Evolutionary conservation across 768 basidiomycete species (phyloP).

Genomic region (Russula brevipes): DNA sequence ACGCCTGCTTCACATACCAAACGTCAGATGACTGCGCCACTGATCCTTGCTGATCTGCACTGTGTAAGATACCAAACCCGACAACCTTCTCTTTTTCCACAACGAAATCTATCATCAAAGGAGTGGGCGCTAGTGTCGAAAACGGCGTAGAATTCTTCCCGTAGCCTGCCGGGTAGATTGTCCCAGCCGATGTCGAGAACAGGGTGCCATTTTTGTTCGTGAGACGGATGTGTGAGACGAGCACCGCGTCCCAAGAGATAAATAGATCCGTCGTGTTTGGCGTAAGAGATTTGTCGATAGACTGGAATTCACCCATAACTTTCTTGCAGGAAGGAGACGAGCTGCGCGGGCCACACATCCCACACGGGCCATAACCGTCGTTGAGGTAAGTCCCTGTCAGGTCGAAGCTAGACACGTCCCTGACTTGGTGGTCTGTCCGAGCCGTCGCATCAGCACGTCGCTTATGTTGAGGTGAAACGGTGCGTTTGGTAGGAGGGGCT

Average conservation of each 20-base stretch:
- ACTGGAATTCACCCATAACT: slow-evolving; percentile 7
- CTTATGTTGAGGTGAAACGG: neutral
- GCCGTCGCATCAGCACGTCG: too few species aligned
- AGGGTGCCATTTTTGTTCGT: neutral
- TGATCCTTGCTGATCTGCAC: neutral
- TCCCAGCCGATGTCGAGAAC: neutral
- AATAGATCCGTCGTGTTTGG: slow-evolving; percentile 9
- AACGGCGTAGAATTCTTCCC: slow-evolving; percentile 14
- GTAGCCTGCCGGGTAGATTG: slow-evolving; percentile 15
- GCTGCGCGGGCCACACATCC: slow-evolving; percentile 7
- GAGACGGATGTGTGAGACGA: neutral
- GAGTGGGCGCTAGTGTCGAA: neutral
- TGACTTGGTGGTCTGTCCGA: too few species aligned
- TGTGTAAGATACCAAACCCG: slow-evolving; percentile 4
- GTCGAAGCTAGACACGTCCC: neutral
- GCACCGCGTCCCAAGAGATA: neutral
- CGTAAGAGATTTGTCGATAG: neutral
- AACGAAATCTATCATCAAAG: neutral
- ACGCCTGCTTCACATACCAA: slow-evolving; percentile 10
- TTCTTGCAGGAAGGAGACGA: slow-evolving; percentile 4
- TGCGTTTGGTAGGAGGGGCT: too few species aligned
- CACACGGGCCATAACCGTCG: neutral
- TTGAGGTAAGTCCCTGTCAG: slow-evolving; percentile 7
- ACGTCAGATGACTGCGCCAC: slow-evolving; percentile 2
- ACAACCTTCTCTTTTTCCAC: neutral